Evolutionary conservation across 176 grass and related monocot species (phyloP), one percentile per base, ranked within the genome.

Genomic region (Avena insularis): DNA sequence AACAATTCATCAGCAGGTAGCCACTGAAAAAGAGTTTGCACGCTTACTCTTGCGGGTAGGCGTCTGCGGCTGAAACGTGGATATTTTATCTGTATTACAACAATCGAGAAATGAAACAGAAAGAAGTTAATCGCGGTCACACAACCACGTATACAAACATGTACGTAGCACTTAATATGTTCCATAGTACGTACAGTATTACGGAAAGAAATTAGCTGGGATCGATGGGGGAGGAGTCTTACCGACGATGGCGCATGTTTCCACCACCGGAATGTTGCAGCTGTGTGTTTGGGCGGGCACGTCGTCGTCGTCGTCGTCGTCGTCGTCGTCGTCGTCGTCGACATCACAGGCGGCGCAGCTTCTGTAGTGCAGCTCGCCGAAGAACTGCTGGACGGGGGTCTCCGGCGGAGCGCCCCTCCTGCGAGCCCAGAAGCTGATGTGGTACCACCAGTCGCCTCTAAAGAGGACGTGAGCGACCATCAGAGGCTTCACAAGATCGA

Each of bases 291-390:
- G 38, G 38, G 20, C 69, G 5, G 38, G 9, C 10, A 4, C 43
- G 69, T 21, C 69, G 21, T 72, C 68, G 1, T 45, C 67, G 46
- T 71, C 68, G 3, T 45, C 35, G 8, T 12, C 36, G 8, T n/a
- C 43, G 69, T 21, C 69, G 21, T 72, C 68, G 1, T 45, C 67
- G 46, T 71, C 68, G 3, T 45, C 35, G 8, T 12, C 36, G 8
- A 8, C 59, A 12, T 8, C 36, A 45, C 16, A 47, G 9, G 20
- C 46, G 9, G 20, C 46, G 69, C 20, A 72, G 69, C 20, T 46
- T 11, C 10, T 47, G 69, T 72, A 72, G 40, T n/a, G 69, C 69
- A 72, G 69, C 69, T 72, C 69, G 16, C 38, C 69, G 69, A 72
- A 72, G 69, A 72, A 72, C 43, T 72, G 40, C 40, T 45, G 40